Evolutionary conservation across 108 stramenopile genomes (phyloP).

Genomic region (Discostella pseudostelligera): DNA sequence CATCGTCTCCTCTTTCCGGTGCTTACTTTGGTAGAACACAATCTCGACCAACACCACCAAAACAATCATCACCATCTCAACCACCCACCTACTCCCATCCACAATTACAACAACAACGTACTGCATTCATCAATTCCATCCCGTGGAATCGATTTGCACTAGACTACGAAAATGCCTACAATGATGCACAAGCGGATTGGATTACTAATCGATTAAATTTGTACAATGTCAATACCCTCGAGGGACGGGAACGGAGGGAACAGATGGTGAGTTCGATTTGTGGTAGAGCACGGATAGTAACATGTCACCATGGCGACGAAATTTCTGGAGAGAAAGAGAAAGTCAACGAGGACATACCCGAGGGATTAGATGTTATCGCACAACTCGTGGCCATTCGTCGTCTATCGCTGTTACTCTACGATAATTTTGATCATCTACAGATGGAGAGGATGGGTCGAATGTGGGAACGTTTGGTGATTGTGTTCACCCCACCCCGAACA

Average conservation of each 20-base stretch:
- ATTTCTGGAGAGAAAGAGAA: conserved; percentile 17
- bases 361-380: conserved; percentile 45
- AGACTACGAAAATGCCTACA: conserved; percentile 29
- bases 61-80: neutral
- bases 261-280: conserved; percentile 36
- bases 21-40: conserved; percentile 24
- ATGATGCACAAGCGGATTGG: conserved; percentile 33
- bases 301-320: neutral
- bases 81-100: conserved; percentile 20
- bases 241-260: conserved; percentile 40
- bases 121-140: conserved; percentile 26
- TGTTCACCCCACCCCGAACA: conserved; percentile 52
- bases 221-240: conserved; percentile 22
- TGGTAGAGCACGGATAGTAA: conserved; percentile 22
- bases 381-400: conserved; percentile 80
- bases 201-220: conserved; percentile 24
- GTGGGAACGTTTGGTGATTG: conserved; percentile 71
- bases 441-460: conserved; percentile 75
- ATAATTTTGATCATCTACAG: conserved; percentile 72
- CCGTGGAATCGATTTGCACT: conserved; percentile 32
- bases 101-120: conserved; percentile 19
- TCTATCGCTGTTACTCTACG: conserved; percentile 67
- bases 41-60: neutral
- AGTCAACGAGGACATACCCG: conserved; percentile 36
- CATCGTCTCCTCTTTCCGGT: neutral